phyloP scores from a whole-genome alignment of 2,329 filamentous ascomycete genomes.

The Aspergillus alliaceus region DNA sequence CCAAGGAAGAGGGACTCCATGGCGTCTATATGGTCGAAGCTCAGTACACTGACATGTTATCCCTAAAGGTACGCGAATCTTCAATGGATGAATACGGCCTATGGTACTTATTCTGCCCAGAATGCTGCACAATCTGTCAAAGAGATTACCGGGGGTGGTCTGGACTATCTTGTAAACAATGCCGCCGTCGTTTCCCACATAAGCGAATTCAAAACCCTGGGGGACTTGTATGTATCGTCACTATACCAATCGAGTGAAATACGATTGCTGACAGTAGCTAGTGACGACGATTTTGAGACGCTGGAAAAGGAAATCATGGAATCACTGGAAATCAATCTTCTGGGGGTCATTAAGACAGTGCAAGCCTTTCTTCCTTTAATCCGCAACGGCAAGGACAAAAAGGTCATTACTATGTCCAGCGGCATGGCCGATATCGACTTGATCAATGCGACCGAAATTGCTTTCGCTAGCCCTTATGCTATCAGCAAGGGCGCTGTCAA shows the following conservation, averaged over 20 bases:
- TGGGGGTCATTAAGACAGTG: too few relatives aligned
- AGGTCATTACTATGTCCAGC: constrained; percentile 53
- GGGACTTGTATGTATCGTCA: constrained; percentile 27
- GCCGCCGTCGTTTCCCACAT: constrained; percentile 39
- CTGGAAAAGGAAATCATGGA: too few relatives aligned
- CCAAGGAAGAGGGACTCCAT: too few relatives aligned
- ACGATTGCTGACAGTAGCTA: too few relatives aligned
- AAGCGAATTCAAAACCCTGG: too few relatives aligned
- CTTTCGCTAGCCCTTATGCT: constrained; percentile 43
- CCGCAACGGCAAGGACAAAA: constrained; percentile 52
- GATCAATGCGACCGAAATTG: constrained; percentile 38
- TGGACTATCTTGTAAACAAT: constrained; percentile 58
- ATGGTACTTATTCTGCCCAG: too few relatives aligned
- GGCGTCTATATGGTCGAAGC: too few relatives aligned
- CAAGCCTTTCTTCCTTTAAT: constrained; percentile 57
- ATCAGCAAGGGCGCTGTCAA: constrained; percentile 57
- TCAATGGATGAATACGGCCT: too few relatives aligned
- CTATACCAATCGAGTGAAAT: too few relatives aligned
- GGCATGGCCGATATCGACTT: constrained; percentile 52
- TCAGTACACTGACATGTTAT: too few relatives aligned
- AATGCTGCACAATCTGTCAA: too few relatives aligned
- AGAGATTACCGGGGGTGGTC: constrained; percentile 34
- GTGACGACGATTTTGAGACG: too few relatives aligned
- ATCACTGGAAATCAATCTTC: constrained; percentile 52
- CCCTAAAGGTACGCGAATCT: constrained; percentile 41